Evolutionary conservation across 2,329 filamentous ascomycete species (phyloP), one percentile per base, ranked within the genome.

Genomic region (Trichoderma pleuroti): DNA sequence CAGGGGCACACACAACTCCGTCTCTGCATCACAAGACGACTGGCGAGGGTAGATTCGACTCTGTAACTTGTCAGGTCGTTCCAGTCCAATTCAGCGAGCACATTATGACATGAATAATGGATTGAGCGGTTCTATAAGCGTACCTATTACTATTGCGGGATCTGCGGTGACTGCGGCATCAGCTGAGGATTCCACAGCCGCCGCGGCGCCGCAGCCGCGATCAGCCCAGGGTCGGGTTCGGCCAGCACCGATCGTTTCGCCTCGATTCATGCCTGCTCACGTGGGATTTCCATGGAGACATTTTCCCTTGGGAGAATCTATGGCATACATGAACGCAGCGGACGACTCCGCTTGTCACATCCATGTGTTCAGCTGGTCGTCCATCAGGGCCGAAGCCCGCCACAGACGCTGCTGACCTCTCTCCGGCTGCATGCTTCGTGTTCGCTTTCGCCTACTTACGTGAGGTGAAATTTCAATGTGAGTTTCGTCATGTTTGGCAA

Each of bases 101-200:
- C 34, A 57, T 46, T 57, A 57, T 34, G 65, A 68, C n/a, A 30
- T 34, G 12, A 26, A 36, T 60, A 49, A 24, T 30, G 32, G 24
- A 11, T n/a, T 49, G 24, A 28, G 46, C 0, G 21, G 46, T 26
- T 24, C 16, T 26, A 16, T 65, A 16, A 34, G 11, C 12, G 5
- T 12, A 11, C n/a, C n/a, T n/a, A n/a, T n/a, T n/a, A n/a, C n/a
- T 26, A 18, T 32, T 24, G 61, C 61, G 61, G 61, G 28, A 12
- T 26, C 30, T 68, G 65, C 65, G 65, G 65, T 34, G 65, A 68
- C 36, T 68, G 65, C 65, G 65, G 65, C 65, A 68, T 52, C 56
- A 34, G 65, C 56, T 46, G 26, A 60, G 26, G 21, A 24, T 59
- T n/a, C 42, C 26, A 16, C 30, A 21, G 12, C 34, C 21, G 54